phyloP scores from a whole-genome alignment of 1,139 yeast species.

The Blastobotrys raffinosifermentans region DNA sequence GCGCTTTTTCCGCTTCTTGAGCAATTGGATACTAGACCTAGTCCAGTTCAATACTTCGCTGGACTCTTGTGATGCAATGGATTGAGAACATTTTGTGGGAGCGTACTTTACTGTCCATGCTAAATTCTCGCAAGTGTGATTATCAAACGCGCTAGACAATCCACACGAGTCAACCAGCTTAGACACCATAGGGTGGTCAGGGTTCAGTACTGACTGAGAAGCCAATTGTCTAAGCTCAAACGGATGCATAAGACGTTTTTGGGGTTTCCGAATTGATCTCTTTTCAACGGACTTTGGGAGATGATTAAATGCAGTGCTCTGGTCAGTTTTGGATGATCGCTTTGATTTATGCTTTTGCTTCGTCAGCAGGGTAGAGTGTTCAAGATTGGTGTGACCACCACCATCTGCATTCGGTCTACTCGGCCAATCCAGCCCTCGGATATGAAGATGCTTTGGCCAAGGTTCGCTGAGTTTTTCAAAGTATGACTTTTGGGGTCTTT shows the following conservation, averaged over 20 bases:
- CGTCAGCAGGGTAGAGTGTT: too few species aligned
- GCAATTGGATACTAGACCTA: constrained; percentile 12
- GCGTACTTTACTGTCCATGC: constrained; percentile 28
- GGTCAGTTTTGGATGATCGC: too few species aligned
- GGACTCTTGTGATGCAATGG: constrained; percentile 14
- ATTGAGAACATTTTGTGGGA: constrained; percentile 17
- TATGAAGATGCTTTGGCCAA: constrained; percentile 15
- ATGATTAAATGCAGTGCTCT: too few species aligned
- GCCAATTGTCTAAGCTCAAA: constrained; percentile 14
- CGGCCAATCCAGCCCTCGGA: too few species aligned
- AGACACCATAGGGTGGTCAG: background rate
- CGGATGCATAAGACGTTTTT: constrained; percentile 12
- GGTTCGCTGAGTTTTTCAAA: too few species aligned
- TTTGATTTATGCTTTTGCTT: too few species aligned
- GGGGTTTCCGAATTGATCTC: constrained; percentile 9
- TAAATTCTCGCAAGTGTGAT: constrained; percentile 21
- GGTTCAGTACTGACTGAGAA: background rate
- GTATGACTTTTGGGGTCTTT: too few species aligned
- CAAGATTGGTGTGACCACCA: too few species aligned
- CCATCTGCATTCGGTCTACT: too few species aligned
- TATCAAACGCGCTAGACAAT: constrained; percentile 24
- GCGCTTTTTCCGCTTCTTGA: constrained; percentile 13
- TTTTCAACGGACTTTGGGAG: background rate
- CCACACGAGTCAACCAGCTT: constrained; percentile 7
- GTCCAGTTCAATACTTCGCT: constrained; percentile 19